These are phyloP conservation scores for Colletotrichum sp. DNA, from an alignment of 2,329 filamentous ascomycete species.

Conservation along the genomic window DNA sequence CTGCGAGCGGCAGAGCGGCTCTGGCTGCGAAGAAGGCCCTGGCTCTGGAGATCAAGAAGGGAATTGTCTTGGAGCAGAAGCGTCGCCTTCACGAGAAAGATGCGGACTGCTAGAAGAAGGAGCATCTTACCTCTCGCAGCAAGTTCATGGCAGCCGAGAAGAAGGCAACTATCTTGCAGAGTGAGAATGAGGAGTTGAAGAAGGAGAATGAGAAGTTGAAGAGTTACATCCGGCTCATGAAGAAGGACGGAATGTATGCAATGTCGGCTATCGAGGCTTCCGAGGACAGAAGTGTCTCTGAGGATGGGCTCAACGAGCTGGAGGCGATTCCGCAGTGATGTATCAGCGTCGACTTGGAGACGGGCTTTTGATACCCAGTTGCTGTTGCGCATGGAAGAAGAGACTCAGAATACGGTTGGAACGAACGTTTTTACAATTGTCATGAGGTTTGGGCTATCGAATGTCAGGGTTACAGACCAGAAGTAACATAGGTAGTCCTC, in stretches of 20 bases:
- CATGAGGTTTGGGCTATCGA: not conserved
- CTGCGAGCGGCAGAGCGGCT: not conserved
- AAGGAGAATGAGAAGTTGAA: not conserved
- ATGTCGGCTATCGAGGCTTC: not conserved
- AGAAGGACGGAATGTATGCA: not conserved
- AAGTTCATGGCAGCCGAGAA: not conserved
- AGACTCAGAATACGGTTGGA: not conserved
- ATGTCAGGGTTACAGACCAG: not conserved
- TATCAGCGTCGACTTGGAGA: not conserved
- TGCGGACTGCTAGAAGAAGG: not conserved
- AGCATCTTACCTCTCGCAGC: not conserved
- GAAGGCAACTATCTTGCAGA: not conserved
- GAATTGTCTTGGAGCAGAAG: no score
- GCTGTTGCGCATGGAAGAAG: no score
- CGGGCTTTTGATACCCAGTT: not conserved
- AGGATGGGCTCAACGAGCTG: not conserved
- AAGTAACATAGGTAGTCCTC: not conserved
- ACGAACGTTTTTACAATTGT: not conserved
- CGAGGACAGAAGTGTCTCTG: not conserved
- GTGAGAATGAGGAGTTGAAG: not conserved
- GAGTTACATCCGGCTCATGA: not conserved
- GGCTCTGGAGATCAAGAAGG: not conserved
- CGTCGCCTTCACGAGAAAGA: not conserved
- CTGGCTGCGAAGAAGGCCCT: not conserved
- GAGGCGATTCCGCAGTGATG: not conserved